Conservation (phyloP, 176 grass and related monocot genomes). For the Oryza meyeriana region DNA sequence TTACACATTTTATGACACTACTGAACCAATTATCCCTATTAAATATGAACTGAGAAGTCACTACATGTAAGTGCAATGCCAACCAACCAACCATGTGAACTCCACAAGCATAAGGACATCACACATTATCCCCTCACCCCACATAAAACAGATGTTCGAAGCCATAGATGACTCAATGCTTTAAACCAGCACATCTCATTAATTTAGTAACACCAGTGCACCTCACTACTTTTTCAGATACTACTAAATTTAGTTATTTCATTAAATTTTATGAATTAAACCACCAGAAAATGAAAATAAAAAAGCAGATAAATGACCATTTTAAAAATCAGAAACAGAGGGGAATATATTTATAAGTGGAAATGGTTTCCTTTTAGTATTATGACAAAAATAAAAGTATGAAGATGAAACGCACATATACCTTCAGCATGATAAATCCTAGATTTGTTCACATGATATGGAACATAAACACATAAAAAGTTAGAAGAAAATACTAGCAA, state of each 20-base stretch:
- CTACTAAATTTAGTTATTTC: not conserved
- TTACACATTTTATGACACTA: too few relatives aligned
- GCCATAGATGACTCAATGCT: not conserved
- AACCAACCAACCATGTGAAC: not conserved
- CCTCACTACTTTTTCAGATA: too few relatives aligned
- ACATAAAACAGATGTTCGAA: slow-evolving; percentile 10
- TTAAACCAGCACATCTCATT: too few relatives aligned
- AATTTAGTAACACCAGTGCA: too few relatives aligned
- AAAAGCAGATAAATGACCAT: too few relatives aligned
- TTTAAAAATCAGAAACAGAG: too few relatives aligned
- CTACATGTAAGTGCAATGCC: not conserved
- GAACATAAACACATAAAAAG: slow-evolving; percentile 1
- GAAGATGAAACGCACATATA: not conserved
- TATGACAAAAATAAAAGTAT: slow-evolving; percentile 11
- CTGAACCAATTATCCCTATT: too few relatives aligned
- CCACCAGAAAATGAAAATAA: not conserved
- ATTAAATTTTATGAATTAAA: not conserved
- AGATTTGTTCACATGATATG: not conserved
- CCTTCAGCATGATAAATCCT: too few relatives aligned
- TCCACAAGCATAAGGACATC: not conserved
- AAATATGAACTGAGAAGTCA: not conserved
- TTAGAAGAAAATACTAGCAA: slow-evolving; percentile 21
- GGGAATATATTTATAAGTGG: not conserved
- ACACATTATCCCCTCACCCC: not conserved
- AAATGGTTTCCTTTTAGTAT: not conserved